A percentile compares a stretch with the other conserved stretches of the same genome.
Evolutionary conservation across 1,284 basidiomycete genomes (phyloP).

Genomic region (Exobasidium rhododendri): DNA sequence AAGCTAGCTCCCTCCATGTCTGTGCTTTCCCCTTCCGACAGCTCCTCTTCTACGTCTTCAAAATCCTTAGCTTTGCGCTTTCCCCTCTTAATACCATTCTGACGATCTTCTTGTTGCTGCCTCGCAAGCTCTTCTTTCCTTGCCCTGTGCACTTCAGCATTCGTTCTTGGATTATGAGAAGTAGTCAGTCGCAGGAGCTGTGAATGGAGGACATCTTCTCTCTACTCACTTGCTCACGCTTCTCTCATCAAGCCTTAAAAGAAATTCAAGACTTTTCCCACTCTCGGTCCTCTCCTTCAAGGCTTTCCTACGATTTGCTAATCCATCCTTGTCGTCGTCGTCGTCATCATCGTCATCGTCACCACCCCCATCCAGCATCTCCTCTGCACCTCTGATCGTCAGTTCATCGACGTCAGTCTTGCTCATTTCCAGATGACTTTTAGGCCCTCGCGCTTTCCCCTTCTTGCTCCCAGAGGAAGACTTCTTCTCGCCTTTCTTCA

Average conservation of each 20-base stretch:
- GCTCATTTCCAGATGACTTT: neutral
- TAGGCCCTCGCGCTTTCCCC: neutral
- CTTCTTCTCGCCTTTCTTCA: neutral
- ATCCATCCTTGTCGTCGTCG: neutral
- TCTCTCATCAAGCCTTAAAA: neutral
- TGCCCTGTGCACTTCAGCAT: neutral
- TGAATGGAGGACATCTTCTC: neutral
- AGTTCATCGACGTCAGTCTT: neutral
- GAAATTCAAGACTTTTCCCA: neutral
- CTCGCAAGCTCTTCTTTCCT: neutral
- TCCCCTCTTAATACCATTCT: neutral
- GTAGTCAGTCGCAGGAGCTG: too few relatives aligned
- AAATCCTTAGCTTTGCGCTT: neutral
- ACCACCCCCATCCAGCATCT: neutral
- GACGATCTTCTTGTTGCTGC: neutral
- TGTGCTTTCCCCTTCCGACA: slow-evolving; percentile 14
- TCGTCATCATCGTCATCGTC: neutral
- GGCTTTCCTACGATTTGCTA: neutral
- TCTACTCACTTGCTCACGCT: neutral
- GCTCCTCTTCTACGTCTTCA: slow-evolving; percentile 10
- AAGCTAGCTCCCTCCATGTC: slow-evolving; percentile 19
- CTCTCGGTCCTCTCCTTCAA: neutral
- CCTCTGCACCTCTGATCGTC: neutral
- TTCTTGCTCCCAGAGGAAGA: neutral
- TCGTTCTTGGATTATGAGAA: neutral